Evolutionary conservation across 106 monocot species (phyloP).

Genomic region (Phalaenopsis aphrodite): DNA sequence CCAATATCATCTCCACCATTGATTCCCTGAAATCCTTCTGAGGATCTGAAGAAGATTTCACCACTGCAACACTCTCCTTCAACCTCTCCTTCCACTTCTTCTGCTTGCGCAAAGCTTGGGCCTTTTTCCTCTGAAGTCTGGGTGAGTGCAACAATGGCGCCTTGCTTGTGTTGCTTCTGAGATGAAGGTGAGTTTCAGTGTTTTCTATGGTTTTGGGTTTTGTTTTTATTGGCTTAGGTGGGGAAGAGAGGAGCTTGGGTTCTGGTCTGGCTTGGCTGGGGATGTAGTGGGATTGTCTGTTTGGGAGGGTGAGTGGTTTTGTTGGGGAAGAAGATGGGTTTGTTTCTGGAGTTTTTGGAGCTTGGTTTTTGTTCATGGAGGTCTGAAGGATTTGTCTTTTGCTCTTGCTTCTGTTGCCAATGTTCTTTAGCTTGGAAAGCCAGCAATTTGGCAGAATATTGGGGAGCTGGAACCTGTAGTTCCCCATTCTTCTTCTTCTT

Average conservation of each 20-base stretch:
- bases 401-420: constrained; percentile 11
- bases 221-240: constrained; percentile 50
- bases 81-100: constrained; percentile 3
- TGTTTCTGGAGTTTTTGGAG: neutral
- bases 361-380: neutral
- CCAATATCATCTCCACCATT: constrained; percentile 91
- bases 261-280: constrained; percentile 17
- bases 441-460: constrained; percentile 79
- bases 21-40: constrained; percentile 74
- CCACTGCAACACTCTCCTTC: constrained; percentile 48
- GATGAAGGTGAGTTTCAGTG: neutral
- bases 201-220: constrained; percentile 17
- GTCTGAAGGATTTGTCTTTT: neutral
- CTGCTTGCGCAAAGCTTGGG: neutral
- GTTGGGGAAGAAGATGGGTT: neutral
- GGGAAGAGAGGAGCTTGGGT: constrained; percentile 13
- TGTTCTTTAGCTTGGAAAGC: constrained; percentile 64
- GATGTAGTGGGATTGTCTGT: constrained; percentile 66
- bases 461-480: constrained; percentile 49
- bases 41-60: constrained; percentile 65
- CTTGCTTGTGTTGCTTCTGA: neutral
- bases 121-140: neutral
- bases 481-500: constrained; percentile 29
- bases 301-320: constrained; percentile 10
- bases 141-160: constrained; percentile 6